These are phyloP conservation scores for Paramecium bursaria DNA, from an alignment of 73 alveolate species.

Conservation along the genomic window DNA sequence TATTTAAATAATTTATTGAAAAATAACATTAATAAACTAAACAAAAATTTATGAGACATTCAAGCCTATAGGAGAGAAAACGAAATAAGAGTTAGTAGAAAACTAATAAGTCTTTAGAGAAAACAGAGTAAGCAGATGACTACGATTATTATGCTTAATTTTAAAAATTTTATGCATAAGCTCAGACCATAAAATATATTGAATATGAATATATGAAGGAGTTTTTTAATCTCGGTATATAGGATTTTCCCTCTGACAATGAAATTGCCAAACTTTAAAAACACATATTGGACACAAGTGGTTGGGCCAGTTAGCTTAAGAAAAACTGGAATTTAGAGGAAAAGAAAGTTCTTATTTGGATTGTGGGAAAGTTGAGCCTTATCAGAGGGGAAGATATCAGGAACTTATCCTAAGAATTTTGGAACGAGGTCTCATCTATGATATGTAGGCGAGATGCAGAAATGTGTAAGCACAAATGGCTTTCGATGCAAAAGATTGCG, in stretches of 20 bases:
- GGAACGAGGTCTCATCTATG: conserved; percentile 28
- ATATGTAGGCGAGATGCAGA: conserved; percentile 44
- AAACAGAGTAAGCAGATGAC: no score
- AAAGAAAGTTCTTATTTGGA: conserved; percentile 48
- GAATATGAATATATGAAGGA: conserved; percentile 52
- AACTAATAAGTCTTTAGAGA: no score
- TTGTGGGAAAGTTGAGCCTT: conserved; percentile 7
- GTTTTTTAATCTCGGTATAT: conserved; percentile 31
- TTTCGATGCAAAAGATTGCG: conserved; percentile 34
- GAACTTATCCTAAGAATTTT: conserved; percentile 1
- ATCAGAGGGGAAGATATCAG: conserved; percentile 21
- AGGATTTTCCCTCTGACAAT: conserved; percentile 34
- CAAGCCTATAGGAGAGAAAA: no score
- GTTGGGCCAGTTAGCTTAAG: conserved; percentile 13
- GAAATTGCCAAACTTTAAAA: conserved; percentile 17
- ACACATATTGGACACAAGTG: conserved; percentile 28
- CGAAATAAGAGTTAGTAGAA: no score
- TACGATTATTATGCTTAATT: neutral
- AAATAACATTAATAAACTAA: no score
- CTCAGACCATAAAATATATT: neutral
- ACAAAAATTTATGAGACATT: no score
- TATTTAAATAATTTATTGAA: neutral
- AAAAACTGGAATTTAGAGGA: conserved; percentile 50
- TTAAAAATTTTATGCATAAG: neutral
- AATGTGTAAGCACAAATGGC: conserved; percentile 34